These are phyloP conservation scores for Achaetomium macrosporum DNA, from an alignment of 2,329 filamentous ascomycete species.

Conservation along the genomic window DNA sequence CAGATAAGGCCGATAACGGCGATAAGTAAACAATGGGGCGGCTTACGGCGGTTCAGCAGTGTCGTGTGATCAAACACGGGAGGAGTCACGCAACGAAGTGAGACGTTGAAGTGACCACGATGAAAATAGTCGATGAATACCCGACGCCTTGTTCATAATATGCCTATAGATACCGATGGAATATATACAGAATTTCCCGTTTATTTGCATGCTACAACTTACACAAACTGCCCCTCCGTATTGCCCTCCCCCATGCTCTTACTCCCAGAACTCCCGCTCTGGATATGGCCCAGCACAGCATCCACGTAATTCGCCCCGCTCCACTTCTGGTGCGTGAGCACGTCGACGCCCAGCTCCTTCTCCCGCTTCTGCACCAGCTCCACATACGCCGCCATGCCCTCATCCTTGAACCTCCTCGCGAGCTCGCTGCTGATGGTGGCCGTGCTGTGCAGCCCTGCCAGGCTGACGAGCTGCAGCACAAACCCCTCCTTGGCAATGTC, in stretches of 20 bases:
- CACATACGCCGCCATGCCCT: slow-evolving; percentile 98
- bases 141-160: no score
- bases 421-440: slow-evolving; percentile 66
- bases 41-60: no score
- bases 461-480: slow-evolving; percentile 60
- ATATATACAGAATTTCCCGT: background rate
- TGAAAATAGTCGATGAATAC: no score
- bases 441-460: slow-evolving; percentile 61
- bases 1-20: background rate
- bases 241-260: slow-evolving; percentile 95
- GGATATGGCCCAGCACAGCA: slow-evolving; percentile 81
- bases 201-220: background rate
- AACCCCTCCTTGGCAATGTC: slow-evolving; percentile 87
- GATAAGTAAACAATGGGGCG: background rate
- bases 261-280: slow-evolving; percentile 82
- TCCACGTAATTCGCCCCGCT: slow-evolving; percentile 68
- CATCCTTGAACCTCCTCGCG: slow-evolving; percentile 72
- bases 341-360: slow-evolving; percentile 85
- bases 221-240: slow-evolving; percentile 65
- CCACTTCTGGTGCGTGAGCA: slow-evolving; percentile 93
- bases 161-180: background rate
- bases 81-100: no score
- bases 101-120: no score
- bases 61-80: no score
- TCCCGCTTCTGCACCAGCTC: slow-evolving; percentile 83